These are phyloP conservation scores for Silene conica DNA, from an alignment of 148 eudicot species.

Conservation along the genomic window DNA sequence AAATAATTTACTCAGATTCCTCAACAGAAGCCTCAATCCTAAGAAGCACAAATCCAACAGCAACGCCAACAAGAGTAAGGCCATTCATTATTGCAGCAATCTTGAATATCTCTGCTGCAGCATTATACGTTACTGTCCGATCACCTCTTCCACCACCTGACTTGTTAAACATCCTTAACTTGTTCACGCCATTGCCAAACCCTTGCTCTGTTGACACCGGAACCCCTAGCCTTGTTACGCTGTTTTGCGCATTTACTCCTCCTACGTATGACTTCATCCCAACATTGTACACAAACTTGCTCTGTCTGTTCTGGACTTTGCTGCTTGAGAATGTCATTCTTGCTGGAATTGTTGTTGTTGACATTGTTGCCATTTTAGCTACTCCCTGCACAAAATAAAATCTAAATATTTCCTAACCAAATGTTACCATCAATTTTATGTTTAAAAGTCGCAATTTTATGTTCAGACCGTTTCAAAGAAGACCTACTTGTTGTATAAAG, in stretches of 20 bases:
- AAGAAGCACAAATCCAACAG: constrained; percentile 49
- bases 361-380: constrained; percentile 34
- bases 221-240: constrained; percentile 25
- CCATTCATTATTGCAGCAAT: constrained; percentile 55
- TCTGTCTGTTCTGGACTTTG: constrained; percentile 18
- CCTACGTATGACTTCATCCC: constrained; percentile 35
- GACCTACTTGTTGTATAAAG: too few species aligned
- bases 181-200: constrained; percentile 35
- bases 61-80: constrained; percentile 48
- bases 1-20: constrained; percentile 37
- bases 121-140: constrained; percentile 35
- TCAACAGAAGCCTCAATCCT: constrained; percentile 47
- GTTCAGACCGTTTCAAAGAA: too few species aligned
- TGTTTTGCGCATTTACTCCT: constrained; percentile 41
- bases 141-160: constrained; percentile 29
- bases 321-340: constrained; percentile 16
- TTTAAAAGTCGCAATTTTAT: too few species aligned
- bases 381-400: background rate
- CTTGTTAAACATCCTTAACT: constrained; percentile 22
- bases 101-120: constrained; percentile 50
- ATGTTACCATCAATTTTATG: too few species aligned
- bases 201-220: constrained; percentile 34
- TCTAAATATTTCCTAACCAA: too few species aligned
- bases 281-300: constrained; percentile 20
- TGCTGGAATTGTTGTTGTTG: constrained; percentile 21